Conservation (phyloP, 192 early-diverging fungal species). For the Anaeromyces robustus region DNA sequence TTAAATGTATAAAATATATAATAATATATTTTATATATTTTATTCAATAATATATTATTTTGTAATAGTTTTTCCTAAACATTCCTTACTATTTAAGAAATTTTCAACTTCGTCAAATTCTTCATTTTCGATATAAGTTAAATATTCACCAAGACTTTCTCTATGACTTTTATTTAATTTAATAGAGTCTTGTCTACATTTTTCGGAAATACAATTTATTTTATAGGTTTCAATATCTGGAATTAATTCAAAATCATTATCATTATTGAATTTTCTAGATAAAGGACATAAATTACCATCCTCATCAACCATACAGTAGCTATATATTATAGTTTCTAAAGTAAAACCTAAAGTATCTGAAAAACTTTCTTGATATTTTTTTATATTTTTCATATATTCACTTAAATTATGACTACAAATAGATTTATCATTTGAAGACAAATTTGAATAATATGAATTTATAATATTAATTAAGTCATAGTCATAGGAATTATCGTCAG, state of each 20-base stretch:
- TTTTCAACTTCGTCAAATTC: neutral
- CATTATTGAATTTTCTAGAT: neutral
- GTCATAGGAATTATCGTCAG: too few species aligned
- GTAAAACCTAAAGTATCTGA: neutral
- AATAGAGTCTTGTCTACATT: neutral
- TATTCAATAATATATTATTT: too few species aligned
- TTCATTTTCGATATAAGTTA: neutral
- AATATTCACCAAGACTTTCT: neutral
- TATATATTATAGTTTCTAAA: neutral
- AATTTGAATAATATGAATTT: too few species aligned
- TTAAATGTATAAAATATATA: too few species aligned
- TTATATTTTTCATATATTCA: neutral
- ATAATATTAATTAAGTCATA: too few species aligned
- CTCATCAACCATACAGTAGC: neutral
- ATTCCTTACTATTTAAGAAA: neutral
- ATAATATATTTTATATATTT: too few species aligned
- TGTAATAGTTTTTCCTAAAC: too few species aligned
- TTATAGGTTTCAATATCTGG: neutral
- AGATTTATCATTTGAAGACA: too few species aligned
- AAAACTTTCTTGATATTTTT: neutral
- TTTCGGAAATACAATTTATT: neutral
- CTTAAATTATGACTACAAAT: neutral
- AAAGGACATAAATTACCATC: neutral
- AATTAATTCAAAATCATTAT: neutral
- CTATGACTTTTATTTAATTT: neutral